Evolutionary conservation across 1,284 basidiomycete species (phyloP), one percentile per base, ranked within the genome.

Genomic region (Pseudozyma tsukubaensis): DNA sequence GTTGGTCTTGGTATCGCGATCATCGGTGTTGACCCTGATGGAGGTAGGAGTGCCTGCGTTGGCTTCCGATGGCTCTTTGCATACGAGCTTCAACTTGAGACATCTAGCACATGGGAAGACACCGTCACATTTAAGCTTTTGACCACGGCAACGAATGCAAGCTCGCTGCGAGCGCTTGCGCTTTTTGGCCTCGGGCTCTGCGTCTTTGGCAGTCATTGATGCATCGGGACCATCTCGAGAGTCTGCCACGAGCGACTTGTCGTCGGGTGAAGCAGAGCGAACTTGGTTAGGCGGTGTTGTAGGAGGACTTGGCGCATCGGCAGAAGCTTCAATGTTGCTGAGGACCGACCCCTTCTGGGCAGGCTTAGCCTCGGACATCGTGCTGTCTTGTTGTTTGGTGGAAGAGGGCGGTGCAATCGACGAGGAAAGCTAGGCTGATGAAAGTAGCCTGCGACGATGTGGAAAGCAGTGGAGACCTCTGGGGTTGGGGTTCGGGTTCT

Each of bases 51-150:
- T 66, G 40, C 45, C 56, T 0, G 60, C 18, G 24, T 57, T 66
- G 32, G 62, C 49, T 19, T 74, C 72, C 24, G 62, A 69, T 2
- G 72, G 72, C 56, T 74, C 72, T 55, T 66, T 69, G 62, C 72
- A 74, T 4, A 68, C 62, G 7, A 74, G 59, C 50, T 74, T 74
- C 50, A 74, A 62, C 51, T 74, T 74, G 49, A 69, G 59, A 40
- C 72, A 74, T 29, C 72, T 52, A 3, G 61, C 72, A 44, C 72
- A 74, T 2, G 72, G 72, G 29, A 74, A 74, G 16, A 74, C 72
- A 36, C 72, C 72, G 29, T 74, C 72, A 37, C 72, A 74, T 29
- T 74, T 74, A 48, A 74, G 72, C 52, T 74, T 74, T 50, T 74
- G 72, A 37, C 72, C 66, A 13, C 66, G 65, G 19, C 72, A 74